Base-by-base conservation (phyloP, 345 rosid species). In the Heritiera littoralis region DNA sequence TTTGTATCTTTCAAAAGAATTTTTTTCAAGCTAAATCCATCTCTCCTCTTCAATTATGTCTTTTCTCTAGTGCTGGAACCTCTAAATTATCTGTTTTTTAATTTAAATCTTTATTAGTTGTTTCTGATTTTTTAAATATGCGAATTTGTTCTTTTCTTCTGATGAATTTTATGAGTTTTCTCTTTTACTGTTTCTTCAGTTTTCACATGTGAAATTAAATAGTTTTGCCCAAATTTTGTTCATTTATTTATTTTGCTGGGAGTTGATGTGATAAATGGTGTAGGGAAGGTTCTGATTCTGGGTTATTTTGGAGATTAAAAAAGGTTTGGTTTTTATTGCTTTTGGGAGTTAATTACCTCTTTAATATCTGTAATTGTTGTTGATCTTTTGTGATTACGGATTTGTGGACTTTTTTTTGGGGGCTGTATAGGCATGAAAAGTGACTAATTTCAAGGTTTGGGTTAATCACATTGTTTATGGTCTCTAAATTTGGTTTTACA, bases 281-380 rank as follows among this genome's bases (percentile, higher is more conserved):
- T 75, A 38, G 83, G 69, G 65, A 58, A 77, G 66, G 82, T 56
- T 81, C 77, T 74, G 82, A 40, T 73, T 66, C 55, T 68, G 86
- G 78, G 66, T 77, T 78, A 49, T 69, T 52, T 68, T 63, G 69
- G 4, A 61, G 72, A 55, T 20, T 23, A 69, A n/a, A 4, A 20
- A 60, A 80, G 81, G 28, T 78, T 81, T 40, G 43, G 4, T 75
- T 78, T 75, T 72, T 77, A 35, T 72, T 32, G 8, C 9, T 35
- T 76, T 41, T 72, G 75, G 28, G 15, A 32, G n/a, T 20, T 72
- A 66, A 2, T 61, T 48, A 56, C 54, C 64, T 84, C 71, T 23
- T 61, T 61, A 41, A 71, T 72, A 75, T 6, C 68, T 64, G 64
- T 52, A 12, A 18, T 78, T 75, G 3, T 3, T 35, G 18, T 72